Percentiles rank a stretch among this genome's conserved stretches.
These are phyloP conservation scores for Cryptococcus sp. DNA, from an alignment of 1,284 basidiomycete genomes.

Conservation along the genomic window DNA sequence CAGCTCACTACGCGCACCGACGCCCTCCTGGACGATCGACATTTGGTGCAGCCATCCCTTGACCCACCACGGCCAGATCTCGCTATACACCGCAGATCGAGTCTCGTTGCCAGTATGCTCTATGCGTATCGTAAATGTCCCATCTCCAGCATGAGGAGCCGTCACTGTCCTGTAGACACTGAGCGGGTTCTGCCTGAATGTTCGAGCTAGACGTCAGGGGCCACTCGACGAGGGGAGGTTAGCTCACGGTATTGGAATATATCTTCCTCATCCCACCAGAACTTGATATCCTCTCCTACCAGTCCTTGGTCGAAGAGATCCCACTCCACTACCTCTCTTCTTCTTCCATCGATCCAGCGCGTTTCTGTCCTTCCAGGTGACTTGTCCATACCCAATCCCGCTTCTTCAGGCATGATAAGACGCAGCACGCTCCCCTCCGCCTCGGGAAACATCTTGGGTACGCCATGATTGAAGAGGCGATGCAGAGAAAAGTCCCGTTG, in stretches of 20 bases:
- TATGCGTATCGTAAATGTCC: slow-evolving; percentile 64
- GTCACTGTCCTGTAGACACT: slow-evolving; percentile 66
- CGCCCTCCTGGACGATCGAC: slow-evolving; percentile 41
- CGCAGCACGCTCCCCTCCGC: slow-evolving; percentile 50
- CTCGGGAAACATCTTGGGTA: slow-evolving; percentile 56
- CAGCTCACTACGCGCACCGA: slow-evolving; percentile 18
- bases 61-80: slow-evolving; percentile 90
- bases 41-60: slow-evolving; percentile 84
- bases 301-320: slow-evolving; percentile 19
- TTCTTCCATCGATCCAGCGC: slow-evolving; percentile 29
- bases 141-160: slow-evolving; percentile 70
- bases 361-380: neutral
- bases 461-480: slow-evolving; percentile 63
- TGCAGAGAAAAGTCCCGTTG: slow-evolving; percentile 71
- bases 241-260: slow-evolving; percentile 46
- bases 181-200: slow-evolving; percentile 50
- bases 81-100: slow-evolving; percentile 67
- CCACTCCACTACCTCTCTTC: slow-evolving; percentile 29
- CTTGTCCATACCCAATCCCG: slow-evolving; percentile 11
- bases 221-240: too few relatives aligned
- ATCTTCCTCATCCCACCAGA: slow-evolving; percentile 47
- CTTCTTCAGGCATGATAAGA: slow-evolving; percentile 24
- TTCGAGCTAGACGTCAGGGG: slow-evolving; percentile 32
- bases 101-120: slow-evolving; percentile 57
- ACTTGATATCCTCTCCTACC: slow-evolving; percentile 27